Conservation (phyloP, 2,329 filamentous ascomycete species). For the Calonectria henricotiae region DNA sequence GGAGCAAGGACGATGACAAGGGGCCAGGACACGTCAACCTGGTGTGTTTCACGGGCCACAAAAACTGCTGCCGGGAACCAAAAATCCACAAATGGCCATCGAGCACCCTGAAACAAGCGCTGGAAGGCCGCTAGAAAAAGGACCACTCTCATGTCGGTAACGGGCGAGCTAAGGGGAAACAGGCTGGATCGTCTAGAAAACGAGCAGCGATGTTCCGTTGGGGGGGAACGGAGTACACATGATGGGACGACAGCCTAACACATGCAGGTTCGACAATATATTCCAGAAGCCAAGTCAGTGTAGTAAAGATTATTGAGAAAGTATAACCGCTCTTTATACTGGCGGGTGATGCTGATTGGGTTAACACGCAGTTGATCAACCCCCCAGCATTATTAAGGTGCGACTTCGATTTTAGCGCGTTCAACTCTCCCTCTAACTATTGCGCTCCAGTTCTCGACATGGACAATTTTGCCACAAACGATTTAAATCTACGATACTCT, state of each 20-base stretch:
- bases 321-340: too few relatives aligned
- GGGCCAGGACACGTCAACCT: slow-evolving; percentile 28
- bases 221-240: neutral
- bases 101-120: slow-evolving; percentile 30
- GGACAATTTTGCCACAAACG: slow-evolving; percentile 4
- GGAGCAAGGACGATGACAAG: slow-evolving; percentile 2
- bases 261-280: neutral
- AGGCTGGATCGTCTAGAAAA: neutral
- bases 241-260: neutral
- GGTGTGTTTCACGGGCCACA: slow-evolving; percentile 23
- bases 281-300: neutral
- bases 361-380: neutral
- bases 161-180: neutral
- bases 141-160: slow-evolving; percentile 4
- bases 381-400: neutral
- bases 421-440: neutral
- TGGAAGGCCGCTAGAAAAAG: neutral
- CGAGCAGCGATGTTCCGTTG: slow-evolving; percentile 1
- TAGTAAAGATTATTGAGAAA: neutral
- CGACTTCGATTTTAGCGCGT: neutral
- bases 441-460: neutral
- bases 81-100: slow-evolving; percentile 36
- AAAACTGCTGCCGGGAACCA: slow-evolving; percentile 25
- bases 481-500: too few relatives aligned
- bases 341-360: neutral